A percentile compares a stretch with the other conserved stretches of the same genome.
phyloP scores from a whole-genome alignment of 2,329 filamentous ascomycete genomes.

The Aspergillus niger region DNA sequence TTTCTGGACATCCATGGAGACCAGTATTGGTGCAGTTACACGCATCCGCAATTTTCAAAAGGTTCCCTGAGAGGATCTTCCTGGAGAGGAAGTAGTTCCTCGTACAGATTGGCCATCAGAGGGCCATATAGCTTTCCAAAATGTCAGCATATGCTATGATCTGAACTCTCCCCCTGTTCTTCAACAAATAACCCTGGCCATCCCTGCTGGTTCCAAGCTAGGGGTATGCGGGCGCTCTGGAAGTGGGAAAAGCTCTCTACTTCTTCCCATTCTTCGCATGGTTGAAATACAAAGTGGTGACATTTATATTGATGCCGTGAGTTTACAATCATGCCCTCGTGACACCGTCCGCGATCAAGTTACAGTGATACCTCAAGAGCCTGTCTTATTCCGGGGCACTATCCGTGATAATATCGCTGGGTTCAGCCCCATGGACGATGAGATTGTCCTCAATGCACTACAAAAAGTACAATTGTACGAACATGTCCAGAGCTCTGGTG shows the following conservation, averaged over 20 bases:
- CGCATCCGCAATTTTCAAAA: neutral
- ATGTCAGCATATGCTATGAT: neutral
- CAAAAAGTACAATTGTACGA: neutral
- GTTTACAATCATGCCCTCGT: neutral
- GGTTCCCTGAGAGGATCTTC: neutral
- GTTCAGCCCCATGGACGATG: neutral
- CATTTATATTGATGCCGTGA: neutral
- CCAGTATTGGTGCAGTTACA: neutral
- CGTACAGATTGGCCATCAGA: neutral
- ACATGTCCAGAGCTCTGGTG: neutral
- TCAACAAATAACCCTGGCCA: neutral
- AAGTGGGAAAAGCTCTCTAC: slow-evolving; percentile 1
- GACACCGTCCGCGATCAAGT: neutral
- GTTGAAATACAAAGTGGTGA: neutral
- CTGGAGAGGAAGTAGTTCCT: neutral
- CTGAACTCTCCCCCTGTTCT: neutral
- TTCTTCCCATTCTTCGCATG: neutral
- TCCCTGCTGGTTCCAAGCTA: neutral
- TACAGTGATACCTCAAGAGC: neutral
- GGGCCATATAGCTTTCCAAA: neutral
- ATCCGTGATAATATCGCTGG: neutral
- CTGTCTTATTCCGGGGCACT: neutral
- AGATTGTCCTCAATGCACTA: neutral
- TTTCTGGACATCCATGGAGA: neutral
- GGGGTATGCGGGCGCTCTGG: neutral